These are phyloP conservation scores for Exophiala sp. DNA, from an alignment of 2,329 filamentous ascomycete genomes.

Conservation along the genomic window DNA sequence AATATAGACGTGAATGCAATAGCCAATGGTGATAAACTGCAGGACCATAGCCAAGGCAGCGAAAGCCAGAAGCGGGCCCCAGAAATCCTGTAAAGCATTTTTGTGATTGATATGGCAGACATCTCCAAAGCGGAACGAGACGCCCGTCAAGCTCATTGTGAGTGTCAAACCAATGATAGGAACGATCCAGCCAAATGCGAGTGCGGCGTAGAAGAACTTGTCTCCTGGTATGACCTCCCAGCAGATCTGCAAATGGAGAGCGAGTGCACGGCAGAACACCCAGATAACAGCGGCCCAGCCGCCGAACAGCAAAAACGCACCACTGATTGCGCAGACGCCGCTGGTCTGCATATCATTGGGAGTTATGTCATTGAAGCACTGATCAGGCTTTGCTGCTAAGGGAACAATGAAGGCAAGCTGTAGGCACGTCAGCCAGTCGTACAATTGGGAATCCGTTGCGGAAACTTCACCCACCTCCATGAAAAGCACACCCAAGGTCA, in stretches of 20 bases:
- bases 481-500: slow-evolving; percentile 70
- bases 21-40: slow-evolving; percentile 79
- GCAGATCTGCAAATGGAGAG: slow-evolving; percentile 94
- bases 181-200: slow-evolving; percentile 78
- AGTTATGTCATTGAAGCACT: slow-evolving; percentile 88
- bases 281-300: slow-evolving; percentile 83
- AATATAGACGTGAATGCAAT: slow-evolving; percentile 94
- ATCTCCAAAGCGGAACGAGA: slow-evolving; percentile 87
- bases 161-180: slow-evolving; percentile 71
- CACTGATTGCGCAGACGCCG: slow-evolving; percentile 80
- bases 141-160: slow-evolving; percentile 79
- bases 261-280: slow-evolving; percentile 85
- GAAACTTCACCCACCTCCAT: slow-evolving; percentile 65
- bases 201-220: slow-evolving; percentile 82
- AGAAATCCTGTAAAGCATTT: slow-evolving; percentile 78
- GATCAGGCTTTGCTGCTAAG: slow-evolving; percentile 69
- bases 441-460: not conserved
- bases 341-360: slow-evolving; percentile 87
- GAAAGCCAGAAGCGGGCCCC: slow-evolving; percentile 82
- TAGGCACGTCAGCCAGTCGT: slow-evolving; percentile 15
- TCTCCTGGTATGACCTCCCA: slow-evolving; percentile 90
- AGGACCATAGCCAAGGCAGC: slow-evolving; percentile 71
- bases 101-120: slow-evolving; percentile 93
- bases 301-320: slow-evolving; percentile 78
- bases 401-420: slow-evolving; percentile 89